A percentile compares a stretch with the other conserved stretches of the same genome.
Evolutionary conservation across 2,329 filamentous ascomycete species (phyloP).

Genomic region (Phialophora expanda): DNA sequence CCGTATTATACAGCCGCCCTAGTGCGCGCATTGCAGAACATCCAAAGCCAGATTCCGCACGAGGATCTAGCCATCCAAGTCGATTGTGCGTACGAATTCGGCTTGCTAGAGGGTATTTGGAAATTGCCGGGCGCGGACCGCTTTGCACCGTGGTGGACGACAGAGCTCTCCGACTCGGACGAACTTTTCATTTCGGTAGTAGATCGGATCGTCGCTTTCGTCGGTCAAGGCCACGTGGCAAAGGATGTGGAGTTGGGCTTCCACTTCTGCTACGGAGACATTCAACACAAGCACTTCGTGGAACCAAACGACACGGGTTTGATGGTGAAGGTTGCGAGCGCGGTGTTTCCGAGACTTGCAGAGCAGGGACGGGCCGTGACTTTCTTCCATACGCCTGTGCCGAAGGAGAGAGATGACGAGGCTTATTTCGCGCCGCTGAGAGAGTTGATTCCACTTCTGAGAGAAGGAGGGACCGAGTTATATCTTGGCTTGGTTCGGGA

Average conservation of each 20-base stretch:
- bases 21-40: slow-evolving; percentile 37
- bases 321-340: slow-evolving; percentile 48
- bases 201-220: slow-evolving; percentile 44
- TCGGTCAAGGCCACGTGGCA: slow-evolving; percentile 41
- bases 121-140: slow-evolving; percentile 18
- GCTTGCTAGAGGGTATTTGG: slow-evolving; percentile 38
- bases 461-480: slow-evolving; percentile 43
- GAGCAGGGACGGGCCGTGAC: slow-evolving; percentile 41
- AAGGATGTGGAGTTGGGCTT: slow-evolving; percentile 50
- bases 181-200: slow-evolving; percentile 45
- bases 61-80: slow-evolving; percentile 45
- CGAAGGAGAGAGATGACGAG: slow-evolving; percentile 46
- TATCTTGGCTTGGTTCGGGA: slow-evolving; percentile 52
- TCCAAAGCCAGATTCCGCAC: slow-evolving; percentile 42
- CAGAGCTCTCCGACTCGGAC: slow-evolving; percentile 10
- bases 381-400: slow-evolving; percentile 55
- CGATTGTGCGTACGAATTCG: slow-evolving; percentile 41
- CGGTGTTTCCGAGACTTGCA: slow-evolving; percentile 40
- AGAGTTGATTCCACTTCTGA: slow-evolving; percentile 37
- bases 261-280: slow-evolving; percentile 58
- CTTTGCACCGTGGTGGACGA: slow-evolving; percentile 44
- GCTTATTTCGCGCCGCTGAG: slow-evolving; percentile 50
- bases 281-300: slow-evolving; percentile 52
- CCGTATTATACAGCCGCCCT: slow-evolving; percentile 42
- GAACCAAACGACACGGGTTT: slow-evolving; percentile 48